Conservation (phyloP, 192 early-diverging fungal species). For the Umbelopsis isabellina region DNA sequence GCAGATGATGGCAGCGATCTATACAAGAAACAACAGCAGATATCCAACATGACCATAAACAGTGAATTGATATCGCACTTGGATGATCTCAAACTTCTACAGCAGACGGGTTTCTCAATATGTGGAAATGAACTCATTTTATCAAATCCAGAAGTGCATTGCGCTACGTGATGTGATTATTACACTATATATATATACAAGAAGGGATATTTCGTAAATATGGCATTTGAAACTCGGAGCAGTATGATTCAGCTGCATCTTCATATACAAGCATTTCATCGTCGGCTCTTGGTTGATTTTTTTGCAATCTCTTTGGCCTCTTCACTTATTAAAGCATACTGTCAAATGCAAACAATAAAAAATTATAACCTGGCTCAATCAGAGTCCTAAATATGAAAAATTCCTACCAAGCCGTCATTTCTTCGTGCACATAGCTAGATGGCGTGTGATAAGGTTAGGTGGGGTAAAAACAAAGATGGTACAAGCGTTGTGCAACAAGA, state of each 20-base stretch:
- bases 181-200: too few species aligned
- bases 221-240: too few species aligned
- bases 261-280: slow-evolving; percentile 5
- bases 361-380: neutral
- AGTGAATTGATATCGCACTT: neutral
- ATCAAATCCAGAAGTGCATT: neutral
- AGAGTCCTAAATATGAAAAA: neutral
- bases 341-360: neutral
- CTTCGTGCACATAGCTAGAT: slow-evolving; percentile 43
- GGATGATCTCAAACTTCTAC: neutral
- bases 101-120: neutral
- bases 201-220: too few species aligned
- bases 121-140: slow-evolving; percentile 1
- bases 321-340: slow-evolving; percentile 18
- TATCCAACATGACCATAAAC: neutral
- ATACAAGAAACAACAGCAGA: slow-evolving; percentile 3
- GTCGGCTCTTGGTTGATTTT: slow-evolving; percentile 1
- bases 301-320: slow-evolving; percentile 17
- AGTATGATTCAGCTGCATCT: neutral
- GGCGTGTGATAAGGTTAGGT: neutral
- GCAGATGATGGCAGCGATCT: neutral
- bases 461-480: neutral
- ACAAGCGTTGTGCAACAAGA: neutral
- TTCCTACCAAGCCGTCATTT: slow-evolving; percentile 45
- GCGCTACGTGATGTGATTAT: neutral